phyloP scores from a whole-genome alignment of 345 rosid species.

The Corchorus capsularis region DNA sequence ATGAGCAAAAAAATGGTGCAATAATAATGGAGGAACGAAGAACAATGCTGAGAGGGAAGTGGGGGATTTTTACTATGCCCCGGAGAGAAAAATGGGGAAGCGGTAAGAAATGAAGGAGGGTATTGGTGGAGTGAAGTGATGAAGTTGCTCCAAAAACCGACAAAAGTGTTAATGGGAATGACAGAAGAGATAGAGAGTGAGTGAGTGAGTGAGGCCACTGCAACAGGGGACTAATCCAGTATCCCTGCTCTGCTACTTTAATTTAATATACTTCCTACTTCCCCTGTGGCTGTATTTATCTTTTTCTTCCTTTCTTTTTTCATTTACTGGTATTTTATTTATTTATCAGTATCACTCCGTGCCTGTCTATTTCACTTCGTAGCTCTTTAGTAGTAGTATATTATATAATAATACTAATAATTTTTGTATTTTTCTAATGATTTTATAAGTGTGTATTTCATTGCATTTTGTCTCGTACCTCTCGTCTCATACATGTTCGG shows the following conservation, averaged over 20 bases:
- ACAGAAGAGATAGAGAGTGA: background rate
- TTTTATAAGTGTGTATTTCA: background rate
- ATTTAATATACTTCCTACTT: background rate
- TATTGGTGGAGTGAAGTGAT: background rate
- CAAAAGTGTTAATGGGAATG: background rate
- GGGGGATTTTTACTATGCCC: background rate
- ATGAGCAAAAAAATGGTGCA: background rate
- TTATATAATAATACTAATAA: no score
- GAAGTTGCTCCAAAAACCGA: background rate
- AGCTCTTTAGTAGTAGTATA: background rate
- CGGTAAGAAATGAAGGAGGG: background rate
- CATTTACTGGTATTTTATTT: background rate
- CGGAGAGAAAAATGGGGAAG: background rate
- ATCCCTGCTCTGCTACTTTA: background rate
- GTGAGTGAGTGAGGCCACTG: background rate
- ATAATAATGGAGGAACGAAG: background rate
- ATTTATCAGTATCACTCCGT: background rate
- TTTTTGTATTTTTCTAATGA: background rate
- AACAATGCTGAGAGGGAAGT: conserved; percentile 16
- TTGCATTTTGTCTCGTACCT: background rate
- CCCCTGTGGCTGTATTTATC: no score
- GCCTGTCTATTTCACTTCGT: background rate
- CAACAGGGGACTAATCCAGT: background rate
- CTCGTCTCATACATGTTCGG: background rate
- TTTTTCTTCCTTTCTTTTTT: conserved; percentile 7